phyloP scores from a whole-genome alignment of 2,329 filamentous ascomycete genomes.

The Penicillium sp. region DNA sequence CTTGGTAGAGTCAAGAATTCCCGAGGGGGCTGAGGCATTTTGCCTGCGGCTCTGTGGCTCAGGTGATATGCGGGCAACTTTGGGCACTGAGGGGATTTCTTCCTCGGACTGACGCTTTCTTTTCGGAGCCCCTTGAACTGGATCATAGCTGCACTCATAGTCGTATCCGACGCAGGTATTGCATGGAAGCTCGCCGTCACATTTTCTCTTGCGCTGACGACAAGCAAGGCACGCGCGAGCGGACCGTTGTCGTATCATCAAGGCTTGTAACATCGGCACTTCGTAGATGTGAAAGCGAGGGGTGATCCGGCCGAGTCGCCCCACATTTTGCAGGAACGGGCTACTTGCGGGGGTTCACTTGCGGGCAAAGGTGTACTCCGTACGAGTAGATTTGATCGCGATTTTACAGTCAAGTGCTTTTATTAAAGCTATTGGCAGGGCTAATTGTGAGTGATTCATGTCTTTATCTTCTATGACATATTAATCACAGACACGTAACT shows the following conservation, averaged over 20 bases:
- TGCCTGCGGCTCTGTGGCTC: background rate
- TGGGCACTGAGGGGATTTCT: constrained; percentile 1
- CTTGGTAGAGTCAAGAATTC: constrained; percentile 32
- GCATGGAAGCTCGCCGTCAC: constrained; percentile 19
- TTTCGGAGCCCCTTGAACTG: background rate
- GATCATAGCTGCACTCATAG: constrained; percentile 17
- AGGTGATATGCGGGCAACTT: background rate
- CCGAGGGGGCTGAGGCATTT: constrained; percentile 15
- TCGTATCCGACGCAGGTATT: constrained; percentile 19
- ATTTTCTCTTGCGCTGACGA: constrained; percentile 19
- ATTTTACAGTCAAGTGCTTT: no score
- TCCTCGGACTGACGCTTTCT: background rate
- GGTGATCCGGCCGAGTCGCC: no score
- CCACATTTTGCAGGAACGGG: no score
- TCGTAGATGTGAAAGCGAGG: background rate
- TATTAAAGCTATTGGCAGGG: no score
- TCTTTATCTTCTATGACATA: no score
- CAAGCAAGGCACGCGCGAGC: background rate
- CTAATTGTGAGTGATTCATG: no score
- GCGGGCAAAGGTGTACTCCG: no score
- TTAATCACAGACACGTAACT: no score
- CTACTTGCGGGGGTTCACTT: no score
- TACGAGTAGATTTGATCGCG: no score
- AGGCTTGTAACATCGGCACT: no score
- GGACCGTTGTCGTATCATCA: background rate